Conservation (phyloP, 2,329 filamentous ascomycete genomes). For the Escovopsis sp. region DNA sequence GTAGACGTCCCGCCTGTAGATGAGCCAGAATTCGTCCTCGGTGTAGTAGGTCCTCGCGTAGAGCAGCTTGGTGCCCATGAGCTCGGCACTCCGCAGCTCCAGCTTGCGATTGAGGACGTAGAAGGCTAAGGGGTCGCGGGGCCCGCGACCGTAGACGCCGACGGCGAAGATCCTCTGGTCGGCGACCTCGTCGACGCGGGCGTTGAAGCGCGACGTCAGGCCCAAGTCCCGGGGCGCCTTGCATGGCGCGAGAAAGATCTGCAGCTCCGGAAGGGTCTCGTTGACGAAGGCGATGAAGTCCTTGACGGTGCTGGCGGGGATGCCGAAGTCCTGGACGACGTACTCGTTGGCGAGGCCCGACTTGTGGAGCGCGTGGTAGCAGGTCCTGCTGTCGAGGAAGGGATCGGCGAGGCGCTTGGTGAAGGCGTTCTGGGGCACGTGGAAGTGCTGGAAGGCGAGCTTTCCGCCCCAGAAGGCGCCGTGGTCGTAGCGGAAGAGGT, state of each 20-base stretch:
- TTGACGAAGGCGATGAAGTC: conserved; percentile 16
- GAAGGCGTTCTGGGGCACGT: conserved; percentile 32
- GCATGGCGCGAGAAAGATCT: conserved; percentile 16
- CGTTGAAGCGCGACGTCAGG: conserved; percentile 18
- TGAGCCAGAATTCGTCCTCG: conserved; percentile 36
- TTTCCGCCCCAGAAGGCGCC: conserved; percentile 39
- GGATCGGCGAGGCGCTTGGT: conserved; percentile 35
- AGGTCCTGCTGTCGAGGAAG: conserved; percentile 36
- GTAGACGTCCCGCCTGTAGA: conserved; percentile 34
- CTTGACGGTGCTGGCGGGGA: conserved; percentile 13
- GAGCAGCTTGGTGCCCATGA: conserved; percentile 39
- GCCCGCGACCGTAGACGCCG: conserved; percentile 28
- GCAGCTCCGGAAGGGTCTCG: conserved; percentile 14
- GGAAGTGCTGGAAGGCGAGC: conserved; percentile 35
- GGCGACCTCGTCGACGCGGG: conserved; percentile 14
- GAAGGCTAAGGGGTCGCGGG: conserved; percentile 22
- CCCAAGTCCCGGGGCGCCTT: conserved; percentile 14
- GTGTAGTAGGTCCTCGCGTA: conserved; percentile 40
- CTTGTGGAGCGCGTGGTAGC: conserved; percentile 36
- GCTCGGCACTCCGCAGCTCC: conserved; percentile 30
- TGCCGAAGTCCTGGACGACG: conserved; percentile 33
- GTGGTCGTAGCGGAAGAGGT: conserved; percentile 41
- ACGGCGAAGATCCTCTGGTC: conserved; percentile 26
- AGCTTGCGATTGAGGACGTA: conserved; percentile 31
- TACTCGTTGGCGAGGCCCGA: conserved; percentile 30